Conservation (phyloP, 139 green algal species). For the Gonium pectorale region DNA sequence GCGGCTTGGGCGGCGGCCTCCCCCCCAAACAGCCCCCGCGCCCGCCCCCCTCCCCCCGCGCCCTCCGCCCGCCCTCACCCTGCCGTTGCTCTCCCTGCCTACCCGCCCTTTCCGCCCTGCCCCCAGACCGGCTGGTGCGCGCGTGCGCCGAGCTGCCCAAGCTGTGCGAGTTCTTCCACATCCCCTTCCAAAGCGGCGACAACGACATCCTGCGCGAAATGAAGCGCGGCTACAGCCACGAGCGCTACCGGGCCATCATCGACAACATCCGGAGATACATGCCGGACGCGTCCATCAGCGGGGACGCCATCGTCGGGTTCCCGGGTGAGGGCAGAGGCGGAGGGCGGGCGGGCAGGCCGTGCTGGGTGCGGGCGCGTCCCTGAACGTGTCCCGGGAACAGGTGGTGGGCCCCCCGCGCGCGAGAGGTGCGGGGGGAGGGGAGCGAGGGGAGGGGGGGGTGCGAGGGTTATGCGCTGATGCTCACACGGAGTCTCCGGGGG, state of each 20-base stretch:
- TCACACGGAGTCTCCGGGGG: no score
- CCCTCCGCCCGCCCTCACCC: neutral
- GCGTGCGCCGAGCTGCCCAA: slow-evolving; percentile 94
- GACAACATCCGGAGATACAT: slow-evolving; percentile 95
- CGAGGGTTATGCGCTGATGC: no score
- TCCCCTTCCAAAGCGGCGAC: slow-evolving; percentile 94
- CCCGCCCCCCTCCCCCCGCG: no score
- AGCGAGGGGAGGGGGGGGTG: neutral
- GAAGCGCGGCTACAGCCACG: slow-evolving; percentile 90
- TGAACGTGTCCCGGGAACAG: no score
- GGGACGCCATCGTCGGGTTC: slow-evolving; percentile 98
- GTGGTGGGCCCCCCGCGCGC: no score
- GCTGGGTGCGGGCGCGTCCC: no score
- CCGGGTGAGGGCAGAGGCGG: no score
- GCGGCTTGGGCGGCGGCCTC: no score
- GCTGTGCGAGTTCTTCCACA: slow-evolving; percentile 99
- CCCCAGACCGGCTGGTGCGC: slow-evolving; percentile 90
- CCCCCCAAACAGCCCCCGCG: no score
- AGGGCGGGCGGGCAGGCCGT: no score
- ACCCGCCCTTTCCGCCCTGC: no score
- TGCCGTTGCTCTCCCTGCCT: neutral
- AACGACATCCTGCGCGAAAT: slow-evolving; percentile 94
- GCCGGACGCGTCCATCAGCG: slow-evolving; percentile 92
- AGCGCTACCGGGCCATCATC: slow-evolving; percentile 84
- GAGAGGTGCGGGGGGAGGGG: neutral